Conservation (phyloP, 306 rosid genomes). For the Corylus americana region DNA sequence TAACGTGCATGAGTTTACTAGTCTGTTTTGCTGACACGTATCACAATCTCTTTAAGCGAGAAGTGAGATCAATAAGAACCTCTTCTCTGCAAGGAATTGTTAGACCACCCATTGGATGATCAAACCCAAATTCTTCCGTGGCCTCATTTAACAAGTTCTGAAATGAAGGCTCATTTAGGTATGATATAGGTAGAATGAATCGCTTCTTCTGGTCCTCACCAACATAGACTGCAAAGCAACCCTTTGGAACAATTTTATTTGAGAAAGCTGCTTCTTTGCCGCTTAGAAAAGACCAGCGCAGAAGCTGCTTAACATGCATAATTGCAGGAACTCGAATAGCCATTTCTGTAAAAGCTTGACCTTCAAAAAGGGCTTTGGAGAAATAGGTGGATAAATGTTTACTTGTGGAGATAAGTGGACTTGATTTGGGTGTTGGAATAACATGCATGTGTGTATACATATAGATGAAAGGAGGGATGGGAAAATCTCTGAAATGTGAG, state of each 20-base stretch:
- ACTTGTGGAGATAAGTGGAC: background rate
- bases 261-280: slow-evolving; percentile 9
- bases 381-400: background rate
- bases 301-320: background rate
- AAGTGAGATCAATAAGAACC: slow-evolving; percentile 28
- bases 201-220: slow-evolving; percentile 45
- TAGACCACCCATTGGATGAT: slow-evolving; percentile 59
- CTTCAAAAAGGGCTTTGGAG: background rate
- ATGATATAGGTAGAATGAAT: slow-evolving; percentile 43
- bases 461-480: background rate
- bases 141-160: slow-evolving; percentile 34
- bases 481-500: background rate
- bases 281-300: background rate
- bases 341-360: background rate
- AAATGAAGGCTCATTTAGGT: slow-evolving; percentile 42
- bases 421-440: slow-evolving; percentile 22
- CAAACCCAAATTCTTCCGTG: slow-evolving; percentile 48
- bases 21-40: background rate
- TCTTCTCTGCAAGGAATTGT: slow-evolving; percentile 51
- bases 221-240: slow-evolving; percentile 52
- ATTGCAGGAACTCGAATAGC: background rate
- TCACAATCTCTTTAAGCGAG: slow-evolving; percentile 6
- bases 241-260: slow-evolving; percentile 39
- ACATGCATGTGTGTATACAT: background rate
- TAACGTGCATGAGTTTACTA: background rate